Evolutionary conservation across 192 early-diverging fungal genomes (phyloP).

Genomic region (Obelidium mucronatum): DNA sequence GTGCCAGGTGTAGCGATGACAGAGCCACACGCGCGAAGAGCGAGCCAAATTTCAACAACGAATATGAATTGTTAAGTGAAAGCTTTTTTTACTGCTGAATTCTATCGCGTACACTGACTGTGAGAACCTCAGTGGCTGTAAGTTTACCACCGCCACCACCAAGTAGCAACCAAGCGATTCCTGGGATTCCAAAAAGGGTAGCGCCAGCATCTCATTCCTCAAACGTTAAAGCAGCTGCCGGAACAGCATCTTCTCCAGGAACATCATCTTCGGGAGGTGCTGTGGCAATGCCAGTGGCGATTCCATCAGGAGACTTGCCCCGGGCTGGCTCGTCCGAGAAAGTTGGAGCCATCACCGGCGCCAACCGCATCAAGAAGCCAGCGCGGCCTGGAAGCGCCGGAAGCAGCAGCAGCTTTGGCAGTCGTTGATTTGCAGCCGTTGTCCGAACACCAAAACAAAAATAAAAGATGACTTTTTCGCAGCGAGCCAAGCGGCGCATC

Average conservation of each 20-base stretch:
- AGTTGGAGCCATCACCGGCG: slow-evolving; percentile 37
- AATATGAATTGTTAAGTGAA: slow-evolving; percentile 39
- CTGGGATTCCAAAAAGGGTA: not conserved
- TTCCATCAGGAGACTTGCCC: not conserved
- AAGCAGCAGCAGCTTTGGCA: slow-evolving; percentile 27
- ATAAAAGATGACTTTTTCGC: no score
- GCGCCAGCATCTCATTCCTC: not conserved
- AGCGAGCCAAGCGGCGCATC: no score
- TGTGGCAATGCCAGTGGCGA: not conserved
- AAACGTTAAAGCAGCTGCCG: not conserved
- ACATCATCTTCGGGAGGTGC: not conserved
- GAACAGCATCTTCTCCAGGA: not conserved
- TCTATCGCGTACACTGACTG: not conserved
- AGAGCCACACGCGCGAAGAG: no score
- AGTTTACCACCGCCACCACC: slow-evolving; percentile 19
- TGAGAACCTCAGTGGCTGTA: not conserved
- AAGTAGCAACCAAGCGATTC: slow-evolving; percentile 2
- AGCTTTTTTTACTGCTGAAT: not conserved
- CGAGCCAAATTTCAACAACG: slow-evolving; percentile 39
- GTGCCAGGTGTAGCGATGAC: not conserved
- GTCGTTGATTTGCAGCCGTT: no score
- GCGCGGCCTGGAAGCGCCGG: slow-evolving; percentile 34
- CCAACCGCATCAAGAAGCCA: slow-evolving; percentile 32
- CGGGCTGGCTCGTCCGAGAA: not conserved
- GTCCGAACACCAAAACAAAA: no score